These are phyloP conservation scores for Pseudocercospora cruenta DNA, from an alignment of 2,329 filamentous ascomycete genomes.

Conservation along the genomic window DNA sequence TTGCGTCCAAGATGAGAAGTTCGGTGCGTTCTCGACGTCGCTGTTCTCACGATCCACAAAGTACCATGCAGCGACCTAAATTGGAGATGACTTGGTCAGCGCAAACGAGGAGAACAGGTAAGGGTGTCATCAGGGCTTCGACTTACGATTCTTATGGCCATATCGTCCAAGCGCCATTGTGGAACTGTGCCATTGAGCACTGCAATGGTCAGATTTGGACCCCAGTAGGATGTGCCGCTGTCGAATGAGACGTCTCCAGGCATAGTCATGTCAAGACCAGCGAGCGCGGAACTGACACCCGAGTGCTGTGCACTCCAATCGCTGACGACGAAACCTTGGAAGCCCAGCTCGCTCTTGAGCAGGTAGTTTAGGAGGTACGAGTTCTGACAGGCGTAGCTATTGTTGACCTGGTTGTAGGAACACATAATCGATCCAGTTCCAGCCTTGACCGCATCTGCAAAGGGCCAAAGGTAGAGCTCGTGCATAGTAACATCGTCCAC, in stretches of 20 bases:
- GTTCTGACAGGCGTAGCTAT: conserved; percentile 72
- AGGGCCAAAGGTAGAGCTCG: conserved; percentile 49
- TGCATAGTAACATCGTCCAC: conserved; percentile 65
- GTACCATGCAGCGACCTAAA: conserved; percentile 59
- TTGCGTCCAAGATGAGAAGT: conserved; percentile 85
- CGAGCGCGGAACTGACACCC: conserved; percentile 67
- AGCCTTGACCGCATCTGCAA: conserved; percentile 55
- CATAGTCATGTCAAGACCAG: conserved; percentile 75
- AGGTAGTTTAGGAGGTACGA: conserved; percentile 74
- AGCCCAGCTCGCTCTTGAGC: conserved; percentile 77
- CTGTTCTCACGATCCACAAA: conserved; percentile 61
- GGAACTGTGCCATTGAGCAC: conserved; percentile 89
- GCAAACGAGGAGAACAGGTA: background rate
- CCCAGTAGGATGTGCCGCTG: conserved; percentile 55
- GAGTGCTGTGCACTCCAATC: conserved; percentile 74
- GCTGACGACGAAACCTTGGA: conserved; percentile 74
- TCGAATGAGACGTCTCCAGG: conserved; percentile 84
- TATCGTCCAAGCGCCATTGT: conserved; percentile 84
- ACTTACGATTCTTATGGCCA: conserved; percentile 76
- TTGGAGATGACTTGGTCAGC: too few relatives aligned
- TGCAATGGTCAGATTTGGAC: conserved; percentile 82
- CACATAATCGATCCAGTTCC: conserved; percentile 58
- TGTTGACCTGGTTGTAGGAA: conserved; percentile 78
- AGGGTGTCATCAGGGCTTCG: background rate
- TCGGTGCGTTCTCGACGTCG: conserved; percentile 60